Base-by-base conservation (phyloP, 768 basidiomycete species). In the Lactifluus echinatus region DNA sequence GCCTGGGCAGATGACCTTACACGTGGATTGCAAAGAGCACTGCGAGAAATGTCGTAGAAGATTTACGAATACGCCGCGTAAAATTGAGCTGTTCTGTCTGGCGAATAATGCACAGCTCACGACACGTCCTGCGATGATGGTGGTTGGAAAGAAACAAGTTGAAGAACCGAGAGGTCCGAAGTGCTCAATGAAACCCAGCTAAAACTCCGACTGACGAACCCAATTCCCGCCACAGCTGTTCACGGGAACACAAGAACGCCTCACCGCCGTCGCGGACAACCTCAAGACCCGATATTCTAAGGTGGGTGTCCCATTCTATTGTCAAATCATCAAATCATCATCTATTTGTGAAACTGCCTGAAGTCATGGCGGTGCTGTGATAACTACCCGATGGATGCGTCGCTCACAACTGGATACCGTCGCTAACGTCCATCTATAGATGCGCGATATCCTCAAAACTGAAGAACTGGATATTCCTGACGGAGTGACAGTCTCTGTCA, bases 381-480 rank as follows among this genome's bases (percentile, higher is more conserved):
- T 43, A 15, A 15, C 45, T 11, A 44, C 42, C 53, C 53, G 66
- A 67, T 76, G 69, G 78, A 79, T 76, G 74, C 70, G 69, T 69
- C 66, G 55, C 42, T 42, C 53, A 50, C 51, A 49, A 40, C 54
- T 64, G 66, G 75, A 74, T 74, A 64, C 66, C 43, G 23, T 59
- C 51, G 61, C 68, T 71, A 31, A 69, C 61, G 21, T 19, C 34
- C 17, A 24, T 59, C 29, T 49, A 10, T 68, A 92, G 88, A 93
- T 93, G 90, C 87, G 87, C 75, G 89, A 92, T 83, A 80, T 93
- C 70, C 82, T 89, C 78, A 80, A 89, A 78, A 92, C 87, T 55
- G 93, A 95, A 87, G 90, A 90, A 72, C 84, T 94, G 75, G 81
- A 83, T 42, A 82, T 95, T 66, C 93, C 93, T 57, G 84, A 87